Conservation (phyloP, 208 protist genomes). For the Leishmania lainsoni region DNA sequence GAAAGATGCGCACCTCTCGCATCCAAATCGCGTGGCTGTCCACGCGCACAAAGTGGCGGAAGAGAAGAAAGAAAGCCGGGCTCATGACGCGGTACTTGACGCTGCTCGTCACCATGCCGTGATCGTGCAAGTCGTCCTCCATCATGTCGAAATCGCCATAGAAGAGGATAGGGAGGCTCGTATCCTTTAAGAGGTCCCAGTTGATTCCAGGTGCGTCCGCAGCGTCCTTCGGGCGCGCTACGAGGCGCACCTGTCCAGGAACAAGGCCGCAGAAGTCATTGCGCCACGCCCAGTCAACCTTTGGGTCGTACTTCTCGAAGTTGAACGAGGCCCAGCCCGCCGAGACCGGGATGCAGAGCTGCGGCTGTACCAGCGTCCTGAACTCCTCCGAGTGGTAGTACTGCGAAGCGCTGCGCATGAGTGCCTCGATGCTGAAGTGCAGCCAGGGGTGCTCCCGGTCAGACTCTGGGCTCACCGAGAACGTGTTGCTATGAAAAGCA, state of each 20-base stretch:
- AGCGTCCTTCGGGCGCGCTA: constrained; percentile 28
- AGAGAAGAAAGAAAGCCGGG: constrained; percentile 74
- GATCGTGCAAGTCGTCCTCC: constrained; percentile 87
- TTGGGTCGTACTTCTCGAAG: constrained; percentile 64
- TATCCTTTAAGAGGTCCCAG: constrained; percentile 76
- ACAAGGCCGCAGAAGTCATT: constrained; percentile 69
- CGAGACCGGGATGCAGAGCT: constrained; percentile 67
- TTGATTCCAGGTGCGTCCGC: constrained; percentile 57
- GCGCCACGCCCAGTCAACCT: constrained; percentile 88
- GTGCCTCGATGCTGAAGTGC: constrained; percentile 46
- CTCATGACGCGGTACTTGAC: constrained; percentile 81
- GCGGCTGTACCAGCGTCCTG: constrained; percentile 23
- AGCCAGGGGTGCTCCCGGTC: constrained; percentile 39
- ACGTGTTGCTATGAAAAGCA: constrained; percentile 64
- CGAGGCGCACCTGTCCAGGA: constrained; percentile 8
- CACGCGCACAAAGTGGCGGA: constrained; percentile 73
- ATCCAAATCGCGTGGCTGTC: constrained; percentile 63
- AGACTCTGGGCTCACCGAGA: constrained; percentile 34
- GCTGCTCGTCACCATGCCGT: constrained; percentile 61
- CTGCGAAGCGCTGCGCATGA: constrained; percentile 50
- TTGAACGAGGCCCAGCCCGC: constrained; percentile 54
- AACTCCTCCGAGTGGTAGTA: constrained; percentile 72
- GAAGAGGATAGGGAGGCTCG: constrained; percentile 64
- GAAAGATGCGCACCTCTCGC: constrained; percentile 76
- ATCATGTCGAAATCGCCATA: constrained; percentile 76